Evolutionary conservation across 129 eudicot genomes (phyloP), one percentile per base, ranked within the genome.

Genomic region (Tagetes erecta): DNA sequence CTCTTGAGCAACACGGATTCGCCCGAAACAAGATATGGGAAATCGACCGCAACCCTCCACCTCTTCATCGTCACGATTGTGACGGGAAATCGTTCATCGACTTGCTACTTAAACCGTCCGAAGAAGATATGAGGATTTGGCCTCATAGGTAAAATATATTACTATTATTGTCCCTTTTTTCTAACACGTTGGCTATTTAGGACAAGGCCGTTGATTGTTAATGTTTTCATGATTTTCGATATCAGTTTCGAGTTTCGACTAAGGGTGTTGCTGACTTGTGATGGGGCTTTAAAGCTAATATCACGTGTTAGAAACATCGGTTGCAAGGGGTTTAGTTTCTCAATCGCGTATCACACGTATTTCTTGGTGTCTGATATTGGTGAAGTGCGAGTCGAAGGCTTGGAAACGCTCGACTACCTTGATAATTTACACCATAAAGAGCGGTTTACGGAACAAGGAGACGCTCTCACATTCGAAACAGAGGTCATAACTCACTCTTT

Each of bases 391-490:
- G 94, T 95, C 3, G 99, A 95, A 77, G 99, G 99, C 33, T 57
- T 95, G 91, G 99, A 95, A 83, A 95, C 99, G 3, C 90, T 91
- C 0, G 96, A 95, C 65, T 95, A 90, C 78, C 94, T 91, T 1
- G 99, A 95, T 79, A 86, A 87, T 65, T 76, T 90, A 60, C 75
- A 73, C 67, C 78, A 84, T 12, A 86, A 82, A 70, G 83, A 94
- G 69, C 96, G 96, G 10, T 95, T 91, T 65, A 95, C 99, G 0
- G 97, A 94, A 76, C 98, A 94, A 94, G 97, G 96, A 73, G 97
- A 94, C 31, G 89, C 98, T 56, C 82, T 94, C 63, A 90, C 99
- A 20, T 95, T 95, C 75, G 99, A 95, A 80, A 81, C 84, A 0
- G 99, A 95, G 97, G 97, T 88, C 73, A 64, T 63, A 58, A 33